Percentiles rank a stretch among this genome's conserved stretches.
Evolutionary conservation across 2,329 filamentous ascomycete genomes (phyloP).

Genomic region (Xylaria sp.): DNA sequence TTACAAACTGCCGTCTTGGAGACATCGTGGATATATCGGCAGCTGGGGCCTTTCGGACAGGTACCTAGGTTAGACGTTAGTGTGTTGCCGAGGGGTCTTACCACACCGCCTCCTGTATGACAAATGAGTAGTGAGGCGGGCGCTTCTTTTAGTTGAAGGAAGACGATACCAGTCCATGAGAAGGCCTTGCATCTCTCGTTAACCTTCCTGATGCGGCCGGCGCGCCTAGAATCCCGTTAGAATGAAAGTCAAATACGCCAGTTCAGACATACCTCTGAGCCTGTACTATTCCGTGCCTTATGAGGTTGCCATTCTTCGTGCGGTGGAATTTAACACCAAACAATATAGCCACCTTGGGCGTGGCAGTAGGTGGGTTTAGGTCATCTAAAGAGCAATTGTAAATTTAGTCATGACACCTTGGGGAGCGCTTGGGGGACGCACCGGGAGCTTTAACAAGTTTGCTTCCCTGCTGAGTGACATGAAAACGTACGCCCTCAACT

Average conservation of each 20-base stretch:
- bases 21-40: slow-evolving; percentile 85
- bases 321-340: slow-evolving; percentile 85
- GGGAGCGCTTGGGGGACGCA: slow-evolving; percentile 57
- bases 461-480: slow-evolving; percentile 79
- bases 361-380: slow-evolving; percentile 70
- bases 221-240: slow-evolving; percentile 60
- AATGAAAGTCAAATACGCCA: slow-evolving; percentile 41
- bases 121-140: slow-evolving; percentile 49
- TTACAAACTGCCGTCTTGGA: slow-evolving; percentile 91
- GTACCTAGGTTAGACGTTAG: slow-evolving; percentile 73
- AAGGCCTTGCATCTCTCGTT: slow-evolving; percentile 79
- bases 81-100: slow-evolving; percentile 54
- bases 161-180: slow-evolving; percentile 74
- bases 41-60: slow-evolving; percentile 83
- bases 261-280: slow-evolving; percentile 74
- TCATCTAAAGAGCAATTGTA: slow-evolving; percentile 59
- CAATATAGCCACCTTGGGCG: slow-evolving; percentile 78
- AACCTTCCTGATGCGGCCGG: slow-evolving; percentile 72
- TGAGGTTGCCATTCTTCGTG: slow-evolving; percentile 88
- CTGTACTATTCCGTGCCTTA: slow-evolving; percentile 79
- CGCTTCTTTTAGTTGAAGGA: slow-evolving; percentile 51
- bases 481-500: slow-evolving; percentile 79
- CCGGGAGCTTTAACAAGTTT: slow-evolving; percentile 81
- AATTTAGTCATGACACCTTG: slow-evolving; percentile 37
- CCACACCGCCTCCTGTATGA: slow-evolving; percentile 51